These are phyloP conservation scores for Fistulifera pelliculosa DNA, from an alignment of 108 stramenopile genomes.

Conservation along the genomic window DNA sequence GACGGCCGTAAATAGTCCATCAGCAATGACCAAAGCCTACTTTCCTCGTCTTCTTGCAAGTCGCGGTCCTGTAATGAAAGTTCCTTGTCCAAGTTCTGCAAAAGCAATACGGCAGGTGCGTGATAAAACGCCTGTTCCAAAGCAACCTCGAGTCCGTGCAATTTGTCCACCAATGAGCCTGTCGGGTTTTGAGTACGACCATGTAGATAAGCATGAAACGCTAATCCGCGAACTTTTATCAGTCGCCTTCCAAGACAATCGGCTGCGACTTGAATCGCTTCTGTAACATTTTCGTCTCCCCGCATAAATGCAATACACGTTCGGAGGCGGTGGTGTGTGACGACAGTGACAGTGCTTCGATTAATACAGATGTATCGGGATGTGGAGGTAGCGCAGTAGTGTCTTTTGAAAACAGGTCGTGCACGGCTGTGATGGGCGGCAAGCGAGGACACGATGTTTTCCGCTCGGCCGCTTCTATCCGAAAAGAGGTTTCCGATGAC, in stretches of 20 bases:
- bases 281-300: constrained; percentile 37
- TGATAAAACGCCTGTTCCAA: constrained; percentile 36
- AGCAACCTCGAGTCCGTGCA: constrained; percentile 49
- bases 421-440: not conserved
- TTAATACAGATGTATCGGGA: not conserved
- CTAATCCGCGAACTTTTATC: constrained; percentile 53
- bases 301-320: constrained; percentile 47
- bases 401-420: not conserved
- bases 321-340: constrained; percentile 1
- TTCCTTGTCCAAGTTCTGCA: constrained; percentile 52
- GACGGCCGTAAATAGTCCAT: constrained; percentile 14
- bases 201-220: constrained; percentile 34
- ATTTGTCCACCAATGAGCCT: constrained; percentile 54
- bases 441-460: not conserved
- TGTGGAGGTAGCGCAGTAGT: not conserved
- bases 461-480: not conserved
- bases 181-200: constrained; percentile 8
- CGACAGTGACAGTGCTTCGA: not conserved
- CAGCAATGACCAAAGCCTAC: constrained; percentile 46
- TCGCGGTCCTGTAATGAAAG: constrained; percentile 32
- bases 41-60: constrained; percentile 41
- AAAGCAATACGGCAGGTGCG: constrained; percentile 62
- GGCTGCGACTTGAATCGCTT: constrained; percentile 52
- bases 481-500: not conserved
- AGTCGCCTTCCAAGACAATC: constrained; percentile 49